These are phyloP conservation scores for Strobilomyces dryophilus DNA, from an alignment of 768 basidiomycete species.

Conservation along the genomic window DNA sequence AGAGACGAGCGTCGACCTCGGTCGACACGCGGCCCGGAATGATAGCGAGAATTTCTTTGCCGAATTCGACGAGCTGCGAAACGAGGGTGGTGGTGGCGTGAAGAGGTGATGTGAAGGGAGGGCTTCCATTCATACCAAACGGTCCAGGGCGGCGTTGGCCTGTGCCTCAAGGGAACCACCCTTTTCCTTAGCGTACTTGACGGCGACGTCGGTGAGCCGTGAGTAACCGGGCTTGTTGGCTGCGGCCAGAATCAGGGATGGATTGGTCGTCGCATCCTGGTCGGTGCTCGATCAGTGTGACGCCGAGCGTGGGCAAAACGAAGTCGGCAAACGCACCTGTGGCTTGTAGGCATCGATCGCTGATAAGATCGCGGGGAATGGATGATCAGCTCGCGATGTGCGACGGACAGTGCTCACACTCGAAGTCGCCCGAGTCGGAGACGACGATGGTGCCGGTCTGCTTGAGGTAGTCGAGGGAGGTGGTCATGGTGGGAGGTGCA, in stretches of 20 bases:
- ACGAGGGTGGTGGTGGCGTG: constrained; percentile 14
- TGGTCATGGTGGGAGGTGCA: constrained; percentile 58
- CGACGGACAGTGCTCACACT: constrained; percentile 44
- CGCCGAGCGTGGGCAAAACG: constrained; percentile 2
- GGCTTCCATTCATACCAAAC: constrained; percentile 63
- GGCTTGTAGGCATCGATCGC: constrained; percentile 97
- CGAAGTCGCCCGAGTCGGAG: constrained; percentile 96
- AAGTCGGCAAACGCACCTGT: constrained; percentile 48
- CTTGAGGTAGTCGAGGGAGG: constrained; percentile 80
- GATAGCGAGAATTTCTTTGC: constrained; percentile 89
- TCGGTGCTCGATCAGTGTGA: constrained; percentile 9
- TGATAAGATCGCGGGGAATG: constrained; percentile 36
- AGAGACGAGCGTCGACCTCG: constrained; percentile 96
- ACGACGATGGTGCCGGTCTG: constrained; percentile 94
- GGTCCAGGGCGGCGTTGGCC: constrained; percentile 77
- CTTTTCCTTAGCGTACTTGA: constrained; percentile 74
- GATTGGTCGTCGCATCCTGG: constrained; percentile 98
- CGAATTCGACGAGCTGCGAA: constrained; percentile 91
- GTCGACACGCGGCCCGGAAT: constrained; percentile 99
- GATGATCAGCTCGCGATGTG: constrained; percentile 14
- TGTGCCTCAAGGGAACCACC: constrained; percentile 75
- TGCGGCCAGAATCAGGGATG: constrained; percentile 90
- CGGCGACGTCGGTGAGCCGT: constrained; percentile 71
- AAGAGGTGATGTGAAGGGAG: constrained; percentile 1
- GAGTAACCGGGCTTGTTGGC: constrained; percentile 86